Evolutionary conservation across 305 asterid species (phyloP).

Genomic region (Solanum chacoense): DNA sequence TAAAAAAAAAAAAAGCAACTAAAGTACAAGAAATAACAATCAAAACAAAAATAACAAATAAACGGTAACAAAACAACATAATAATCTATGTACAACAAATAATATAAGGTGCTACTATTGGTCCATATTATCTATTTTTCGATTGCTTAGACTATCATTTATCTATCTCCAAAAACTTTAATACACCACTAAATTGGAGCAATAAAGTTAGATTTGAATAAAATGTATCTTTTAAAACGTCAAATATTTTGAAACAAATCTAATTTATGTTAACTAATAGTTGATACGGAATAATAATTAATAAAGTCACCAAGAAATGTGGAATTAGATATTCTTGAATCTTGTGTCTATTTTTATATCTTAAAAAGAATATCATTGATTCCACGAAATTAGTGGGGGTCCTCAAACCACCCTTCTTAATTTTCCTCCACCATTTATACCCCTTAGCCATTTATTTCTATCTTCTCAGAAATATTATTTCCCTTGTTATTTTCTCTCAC

Average conservation of each 20-base stretch:
- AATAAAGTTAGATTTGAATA: not conserved
- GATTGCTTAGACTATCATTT: not conserved
- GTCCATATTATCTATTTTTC: not conserved
- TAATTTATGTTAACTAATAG: not conserved
- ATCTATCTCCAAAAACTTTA: not conserved
- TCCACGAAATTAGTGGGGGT: not conserved
- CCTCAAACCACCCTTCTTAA: not conserved
- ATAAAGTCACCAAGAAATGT: not conserved
- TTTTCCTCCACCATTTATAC: not conserved
- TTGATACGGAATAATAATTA: not conserved
- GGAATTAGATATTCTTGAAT: not conserved
- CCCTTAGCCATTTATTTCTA: not conserved
- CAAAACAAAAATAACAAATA: not conserved
- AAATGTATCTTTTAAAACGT: not conserved
- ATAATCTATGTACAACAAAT: not conserved
- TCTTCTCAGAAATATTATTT: not conserved
- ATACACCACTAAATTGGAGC: not conserved
- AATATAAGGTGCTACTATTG: not conserved
- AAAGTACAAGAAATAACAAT: not conserved
- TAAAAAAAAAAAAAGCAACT: no score
- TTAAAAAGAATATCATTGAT: not conserved
- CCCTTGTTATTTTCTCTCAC: not conserved
- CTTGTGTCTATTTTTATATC: not conserved
- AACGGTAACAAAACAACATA: not conserved
- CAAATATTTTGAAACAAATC: not conserved